Evolutionary conservation across 2,329 filamentous ascomycete species (phyloP).

Genomic region (Zalaria sp.): DNA sequence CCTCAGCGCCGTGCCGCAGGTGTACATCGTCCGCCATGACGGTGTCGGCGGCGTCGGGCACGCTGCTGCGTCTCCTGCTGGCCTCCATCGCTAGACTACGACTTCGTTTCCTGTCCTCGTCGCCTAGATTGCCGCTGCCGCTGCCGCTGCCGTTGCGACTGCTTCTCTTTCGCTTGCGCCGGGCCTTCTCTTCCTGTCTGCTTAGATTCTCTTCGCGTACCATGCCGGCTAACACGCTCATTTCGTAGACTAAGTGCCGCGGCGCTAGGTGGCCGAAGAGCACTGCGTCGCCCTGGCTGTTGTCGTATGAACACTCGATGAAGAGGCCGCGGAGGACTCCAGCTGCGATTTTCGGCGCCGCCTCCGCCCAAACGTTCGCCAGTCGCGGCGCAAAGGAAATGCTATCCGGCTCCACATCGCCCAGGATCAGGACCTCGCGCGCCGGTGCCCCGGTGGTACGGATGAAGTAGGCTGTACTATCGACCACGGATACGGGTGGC

Average conservation of each 20-base stretch:
- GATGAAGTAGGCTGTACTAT: slow-evolving; percentile 90
- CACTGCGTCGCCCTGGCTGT: slow-evolving; percentile 59
- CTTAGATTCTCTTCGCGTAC: slow-evolving; percentile 39
- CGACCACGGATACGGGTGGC: slow-evolving; percentile 47
- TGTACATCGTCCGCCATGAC: not conserved
- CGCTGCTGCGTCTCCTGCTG: slow-evolving; percentile 10
- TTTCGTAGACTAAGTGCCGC: slow-evolving; percentile 65
- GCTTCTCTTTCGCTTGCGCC: slow-evolving; percentile 51
- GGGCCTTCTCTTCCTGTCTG: slow-evolving; percentile 26
- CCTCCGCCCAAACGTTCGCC: slow-evolving; percentile 70
- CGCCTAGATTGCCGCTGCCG: slow-evolving; percentile 13
- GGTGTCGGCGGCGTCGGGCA: slow-evolving; percentile 9
- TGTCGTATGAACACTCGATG: slow-evolving; percentile 90
- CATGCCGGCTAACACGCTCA: slow-evolving; percentile 55
- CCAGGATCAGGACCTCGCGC: slow-evolving; percentile 80
- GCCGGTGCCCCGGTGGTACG: slow-evolving; percentile 39
- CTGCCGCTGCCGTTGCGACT: slow-evolving; percentile 43
- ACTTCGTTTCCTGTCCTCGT: slow-evolving; percentile 19
- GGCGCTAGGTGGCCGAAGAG: slow-evolving; percentile 86
- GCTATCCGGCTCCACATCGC: slow-evolving; percentile 86
- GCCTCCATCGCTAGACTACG: slow-evolving; percentile 12
- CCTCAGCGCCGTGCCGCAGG: not conserved
- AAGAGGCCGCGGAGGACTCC: slow-evolving; percentile 69
- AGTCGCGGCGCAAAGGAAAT: slow-evolving; percentile 73
- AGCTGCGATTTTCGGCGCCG: slow-evolving; percentile 66